These are phyloP conservation scores for Tetrahymena thermophila DNA, from an alignment of 73 alveolate genomes.

Conservation along the genomic window DNA sequence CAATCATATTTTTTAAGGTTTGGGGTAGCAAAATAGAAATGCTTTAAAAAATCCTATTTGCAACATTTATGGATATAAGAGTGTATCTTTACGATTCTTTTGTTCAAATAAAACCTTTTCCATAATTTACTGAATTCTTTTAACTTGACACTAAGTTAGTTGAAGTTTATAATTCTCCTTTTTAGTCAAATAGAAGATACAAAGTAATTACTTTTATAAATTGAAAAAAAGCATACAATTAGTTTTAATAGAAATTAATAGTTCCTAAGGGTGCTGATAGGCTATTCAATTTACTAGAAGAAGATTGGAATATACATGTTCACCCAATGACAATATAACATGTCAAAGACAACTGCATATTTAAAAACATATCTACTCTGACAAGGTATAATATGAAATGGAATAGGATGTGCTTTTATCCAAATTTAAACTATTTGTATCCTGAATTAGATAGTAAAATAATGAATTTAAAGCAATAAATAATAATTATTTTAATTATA, in stretches of 20 bases:
- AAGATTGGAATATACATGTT: not conserved
- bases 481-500: not conserved
- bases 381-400: not conserved
- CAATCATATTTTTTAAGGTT: not conserved
- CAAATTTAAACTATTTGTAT: not conserved
- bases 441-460: not conserved
- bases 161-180: not conserved
- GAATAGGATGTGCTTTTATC: not conserved
- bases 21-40: not conserved
- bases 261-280: not conserved
- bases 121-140: constrained; percentile 24
- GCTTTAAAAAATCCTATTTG: constrained; percentile 11
- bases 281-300: not conserved
- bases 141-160: constrained; percentile 8
- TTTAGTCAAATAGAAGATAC: not conserved
- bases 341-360: not conserved
- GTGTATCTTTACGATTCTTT: constrained; percentile 14
- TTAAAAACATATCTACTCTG: not conserved
- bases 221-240: not conserved
- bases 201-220: not conserved
- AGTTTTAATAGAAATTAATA: not conserved
- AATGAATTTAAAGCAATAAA: not conserved
- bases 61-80: constrained; percentile 36
- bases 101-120: constrained; percentile 20
- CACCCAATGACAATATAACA: not conserved